Evolutionary conservation across 805 yeast species (phyloP), one percentile per base, ranked within the genome.

Genomic region (Saccharomycopsis javanensis): DNA sequence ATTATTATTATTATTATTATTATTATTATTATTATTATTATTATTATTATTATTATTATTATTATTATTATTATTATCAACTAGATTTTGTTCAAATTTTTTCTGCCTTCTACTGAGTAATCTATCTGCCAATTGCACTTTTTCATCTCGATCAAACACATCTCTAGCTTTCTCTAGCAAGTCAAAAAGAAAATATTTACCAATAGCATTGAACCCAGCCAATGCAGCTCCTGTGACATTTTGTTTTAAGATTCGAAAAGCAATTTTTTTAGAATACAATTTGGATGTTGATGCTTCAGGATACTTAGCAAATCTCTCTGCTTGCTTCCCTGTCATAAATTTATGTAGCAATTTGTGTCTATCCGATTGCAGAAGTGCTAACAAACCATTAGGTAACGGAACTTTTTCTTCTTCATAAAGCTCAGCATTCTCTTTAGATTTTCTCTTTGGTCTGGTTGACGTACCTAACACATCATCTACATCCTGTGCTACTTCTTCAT

Each of bases 101-200:
- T 16, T 25, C 20, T 57, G 38, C 20, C 59, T 38, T 34, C 55
- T 60, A 16, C n/a, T 6, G 10, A n/a, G 15, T 8, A 60, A 31
- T 20, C 37, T 48, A 1, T 57, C 57, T 13, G 54, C 57, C 15
- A 60, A 16, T 5, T 52, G 51, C 20, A 60, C 56, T n/a, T 54
- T 55, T 16, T 55, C 48, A 8, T 52, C 35, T 5, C 52, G 30
- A 16, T 60, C 62, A 46, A 57, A 60, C 50, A 60, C 55, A 28
- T 60, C 62, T 23, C 51, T 55, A n/a, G 62, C 33, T 46, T 60
- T 60, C 27, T 60, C 62, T 25, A 60, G 28, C n/a, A 60, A 52
- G 25, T 60, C 62, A 58, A 60, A 52, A 10, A 55, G 38, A 46
- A 60, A 60, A 38, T 57, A 55, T 50, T 57, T 57, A 5, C 61